These are phyloP conservation scores for Castanea mollissima DNA, from an alignment of 306 rosid species.

Conservation along the genomic window DNA sequence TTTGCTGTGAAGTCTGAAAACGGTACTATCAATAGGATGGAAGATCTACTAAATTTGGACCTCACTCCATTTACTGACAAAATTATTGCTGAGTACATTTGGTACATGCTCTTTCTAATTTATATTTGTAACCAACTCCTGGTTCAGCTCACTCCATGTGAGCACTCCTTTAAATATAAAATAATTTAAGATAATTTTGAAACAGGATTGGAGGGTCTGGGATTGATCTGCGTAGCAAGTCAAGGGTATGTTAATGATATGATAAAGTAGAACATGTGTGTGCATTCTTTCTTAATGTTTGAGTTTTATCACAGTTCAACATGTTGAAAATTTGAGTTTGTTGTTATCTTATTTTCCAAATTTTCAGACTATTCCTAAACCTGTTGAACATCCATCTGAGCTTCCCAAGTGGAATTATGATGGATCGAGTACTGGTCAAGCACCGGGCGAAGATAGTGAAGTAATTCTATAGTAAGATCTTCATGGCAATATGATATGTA, in stretches of 20 bases:
- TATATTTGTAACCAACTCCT: background rate
- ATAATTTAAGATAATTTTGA: conserved; percentile 11
- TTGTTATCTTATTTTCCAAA: conserved; percentile 22
- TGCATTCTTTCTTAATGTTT: background rate
- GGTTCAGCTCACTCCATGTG: conserved; percentile 7
- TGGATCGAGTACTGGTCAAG: conserved; percentile 99
- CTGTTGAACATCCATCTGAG: conserved; percentile 93
- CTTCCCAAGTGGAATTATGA: conserved; percentile 98
- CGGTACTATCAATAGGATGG: conserved; percentile 74
- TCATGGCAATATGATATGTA: conserved; percentile 7
- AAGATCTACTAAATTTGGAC: conserved; percentile 74
- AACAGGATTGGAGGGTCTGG: conserved; percentile 97
- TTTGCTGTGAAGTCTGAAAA: conserved; percentile 53
- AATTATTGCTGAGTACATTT: conserved; percentile 96
- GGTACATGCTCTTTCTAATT: conserved; percentile 44
- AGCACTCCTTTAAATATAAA: conserved; percentile 8
- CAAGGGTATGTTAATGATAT: conserved; percentile 58
- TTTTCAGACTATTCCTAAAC: conserved; percentile 78
- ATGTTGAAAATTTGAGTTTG: background rate
- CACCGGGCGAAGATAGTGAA: conserved; percentile 99
- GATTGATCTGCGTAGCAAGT: conserved; percentile 91
- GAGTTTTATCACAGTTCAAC: conserved; percentile 14
- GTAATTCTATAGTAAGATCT: conserved; percentile 92
- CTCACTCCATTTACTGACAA: conserved; percentile 75
- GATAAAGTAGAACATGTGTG: conserved; percentile 5